Evolutionary conservation across 208 protist genomes (phyloP).

Genomic region (Balamuthia mandrillaris): DNA sequence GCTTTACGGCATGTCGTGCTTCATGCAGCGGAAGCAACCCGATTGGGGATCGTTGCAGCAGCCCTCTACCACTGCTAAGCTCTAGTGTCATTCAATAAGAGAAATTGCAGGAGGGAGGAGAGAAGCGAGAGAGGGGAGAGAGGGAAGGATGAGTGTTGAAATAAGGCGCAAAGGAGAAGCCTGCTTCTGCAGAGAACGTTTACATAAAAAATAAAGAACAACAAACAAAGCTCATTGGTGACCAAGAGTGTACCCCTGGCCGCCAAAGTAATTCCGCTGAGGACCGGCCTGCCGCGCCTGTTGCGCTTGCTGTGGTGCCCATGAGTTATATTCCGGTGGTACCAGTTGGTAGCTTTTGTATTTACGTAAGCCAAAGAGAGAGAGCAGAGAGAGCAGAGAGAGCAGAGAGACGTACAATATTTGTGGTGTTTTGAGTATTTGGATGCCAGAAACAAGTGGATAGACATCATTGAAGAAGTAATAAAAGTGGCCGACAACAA

Average conservation of each 20-base stretch:
- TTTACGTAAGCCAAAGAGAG: not conserved
- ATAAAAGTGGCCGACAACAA: slow-evolving; percentile 18
- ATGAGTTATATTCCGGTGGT: not conserved
- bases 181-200: too few relatives aligned
- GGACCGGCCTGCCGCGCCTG: not conserved
- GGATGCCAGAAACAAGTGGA: not conserved
- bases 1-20: slow-evolving; percentile 35
- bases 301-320: not conserved
- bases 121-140: too few relatives aligned
- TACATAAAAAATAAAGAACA: too few relatives aligned
- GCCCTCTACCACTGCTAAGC: not conserved
- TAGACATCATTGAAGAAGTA: slow-evolving; percentile 25
- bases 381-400: not conserved
- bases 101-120: too few relatives aligned
- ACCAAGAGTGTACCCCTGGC: not conserved
- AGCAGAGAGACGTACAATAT: not conserved
- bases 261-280: not conserved
- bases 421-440: not conserved
- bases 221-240: too few relatives aligned
- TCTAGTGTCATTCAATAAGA: too few relatives aligned
- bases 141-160: too few relatives aligned
- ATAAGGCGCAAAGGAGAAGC: too few relatives aligned
- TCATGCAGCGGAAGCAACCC: slow-evolving; percentile 18
- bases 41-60: slow-evolving; percentile 22
- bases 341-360: not conserved